Percentiles rank a stretch among this genome's conserved stretches.
phyloP scores from a whole-genome alignment of 2,329 filamentous ascomycete genomes.

The Fusarium metavorans region DNA sequence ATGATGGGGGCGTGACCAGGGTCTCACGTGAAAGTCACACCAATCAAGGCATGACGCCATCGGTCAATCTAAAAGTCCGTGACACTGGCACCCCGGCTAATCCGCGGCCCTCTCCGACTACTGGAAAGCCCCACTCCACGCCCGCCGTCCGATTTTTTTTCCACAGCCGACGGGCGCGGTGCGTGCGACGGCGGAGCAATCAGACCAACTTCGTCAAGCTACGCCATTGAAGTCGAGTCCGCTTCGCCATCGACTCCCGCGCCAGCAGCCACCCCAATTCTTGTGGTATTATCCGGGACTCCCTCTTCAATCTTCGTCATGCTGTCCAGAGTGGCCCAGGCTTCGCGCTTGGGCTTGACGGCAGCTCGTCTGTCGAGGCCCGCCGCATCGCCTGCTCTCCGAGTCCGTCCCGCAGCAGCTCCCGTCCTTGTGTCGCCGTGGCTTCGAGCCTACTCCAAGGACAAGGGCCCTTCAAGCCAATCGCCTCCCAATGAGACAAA shows the following conservation, averaged over 20 bases:
- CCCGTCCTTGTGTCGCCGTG: constrained; percentile 41
- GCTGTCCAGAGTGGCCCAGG: constrained; percentile 51
- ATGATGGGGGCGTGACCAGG: constrained; percentile 17
- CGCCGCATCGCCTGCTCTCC: constrained; percentile 40
- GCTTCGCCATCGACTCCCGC: constrained; percentile 22
- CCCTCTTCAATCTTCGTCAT: constrained; percentile 51
- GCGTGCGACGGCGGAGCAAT: constrained; percentile 43
- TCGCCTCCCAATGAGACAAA: constrained; percentile 17
- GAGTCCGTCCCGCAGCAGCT: constrained; percentile 39
- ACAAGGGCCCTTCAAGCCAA: constrained; percentile 26
- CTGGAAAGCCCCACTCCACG: constrained; percentile 21
- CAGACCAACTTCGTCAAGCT: constrained; percentile 43
- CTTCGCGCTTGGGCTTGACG: constrained; percentile 49
- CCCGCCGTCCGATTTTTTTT: constrained; percentile 45
- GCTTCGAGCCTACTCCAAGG: constrained; percentile 47
- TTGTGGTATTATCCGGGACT: constrained; percentile 3
- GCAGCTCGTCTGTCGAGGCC: constrained; percentile 45
- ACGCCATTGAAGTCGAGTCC: constrained; percentile 37
- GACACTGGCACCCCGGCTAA: constrained; percentile 30
- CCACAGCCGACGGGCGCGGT: constrained; percentile 30
- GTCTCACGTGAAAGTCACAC: not conserved
- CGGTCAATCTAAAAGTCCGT: constrained; percentile 38
- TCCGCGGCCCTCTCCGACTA: constrained; percentile 2
- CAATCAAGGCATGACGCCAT: constrained; percentile 39
- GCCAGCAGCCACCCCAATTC: constrained; percentile 1